A percentile compares a stretch with the other conserved stretches of the same genome.
These are phyloP conservation scores for Ogataea degrootiae DNA, from an alignment of 805 yeast species.

Conservation along the genomic window DNA sequence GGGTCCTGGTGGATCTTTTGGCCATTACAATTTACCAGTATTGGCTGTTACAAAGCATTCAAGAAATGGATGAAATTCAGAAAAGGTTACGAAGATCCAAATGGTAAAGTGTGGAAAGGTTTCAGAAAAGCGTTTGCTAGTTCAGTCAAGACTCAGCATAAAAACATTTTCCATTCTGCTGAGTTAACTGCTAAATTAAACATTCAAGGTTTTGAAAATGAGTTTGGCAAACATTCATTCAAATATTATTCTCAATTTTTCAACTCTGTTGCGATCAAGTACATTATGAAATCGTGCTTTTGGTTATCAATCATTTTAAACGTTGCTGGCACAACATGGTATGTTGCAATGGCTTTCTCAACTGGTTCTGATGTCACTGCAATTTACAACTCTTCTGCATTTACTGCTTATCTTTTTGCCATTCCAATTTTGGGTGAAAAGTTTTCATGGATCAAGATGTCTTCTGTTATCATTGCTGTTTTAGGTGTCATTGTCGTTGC, in stretches of 20 bases:
- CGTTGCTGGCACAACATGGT: slow-evolving; percentile 81
- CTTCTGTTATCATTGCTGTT: slow-evolving; percentile 68
- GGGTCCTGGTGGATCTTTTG: slow-evolving; percentile 72
- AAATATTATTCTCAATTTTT: slow-evolving; percentile 30
- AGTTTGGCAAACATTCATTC: slow-evolving; percentile 27
- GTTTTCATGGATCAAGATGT: slow-evolving; percentile 56
- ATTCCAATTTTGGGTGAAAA: slow-evolving; percentile 66
- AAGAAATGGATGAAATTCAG: slow-evolving; percentile 21
- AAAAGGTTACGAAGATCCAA: slow-evolving; percentile 15
- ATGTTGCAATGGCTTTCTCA: slow-evolving; percentile 72
- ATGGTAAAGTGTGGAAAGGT: slow-evolving; percentile 30
- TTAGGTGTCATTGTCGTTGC: slow-evolving; percentile 77
- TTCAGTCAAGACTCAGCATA: slow-evolving; percentile 39
- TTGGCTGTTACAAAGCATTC: slow-evolving; percentile 44
- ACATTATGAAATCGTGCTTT: slow-evolving; percentile 40
- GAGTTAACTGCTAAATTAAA: slow-evolving; percentile 29
- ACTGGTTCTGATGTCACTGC: slow-evolving; percentile 87
- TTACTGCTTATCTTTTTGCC: slow-evolving; percentile 81
- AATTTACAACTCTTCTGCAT: slow-evolving; percentile 85
- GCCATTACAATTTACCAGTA: slow-evolving; percentile 57
- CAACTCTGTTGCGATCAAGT: slow-evolving; percentile 41
- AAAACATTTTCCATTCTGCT: slow-evolving; percentile 35
- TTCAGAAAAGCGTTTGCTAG: slow-evolving; percentile 28
- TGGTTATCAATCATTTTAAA: slow-evolving; percentile 56
- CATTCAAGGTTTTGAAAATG: slow-evolving; percentile 27